Percentiles rank a stretch among this genome's conserved stretches.
Evolutionary conservation across 306 rosid species (phyloP).

Genomic region (Spatholobus suberectus): DNA sequence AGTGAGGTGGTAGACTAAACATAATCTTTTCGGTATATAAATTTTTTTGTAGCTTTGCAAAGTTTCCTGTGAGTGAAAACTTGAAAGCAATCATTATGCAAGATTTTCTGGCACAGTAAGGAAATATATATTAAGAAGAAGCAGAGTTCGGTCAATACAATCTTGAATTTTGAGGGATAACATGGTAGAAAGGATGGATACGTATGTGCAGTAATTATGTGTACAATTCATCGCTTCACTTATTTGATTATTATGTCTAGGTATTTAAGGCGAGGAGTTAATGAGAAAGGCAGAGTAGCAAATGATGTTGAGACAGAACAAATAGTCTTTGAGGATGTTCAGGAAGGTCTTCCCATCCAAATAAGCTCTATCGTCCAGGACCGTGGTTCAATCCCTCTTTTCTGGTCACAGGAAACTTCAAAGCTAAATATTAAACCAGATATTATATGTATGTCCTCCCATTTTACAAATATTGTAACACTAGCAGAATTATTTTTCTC

Average conservation of each 20-base stretch:
- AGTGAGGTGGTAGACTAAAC: slow-evolving; percentile 1
- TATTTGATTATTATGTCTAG: slow-evolving; percentile 48
- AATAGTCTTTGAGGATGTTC: slow-evolving; percentile 71
- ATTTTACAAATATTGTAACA: slow-evolving; percentile 17
- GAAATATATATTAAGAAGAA: background rate
- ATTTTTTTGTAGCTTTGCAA: background rate
- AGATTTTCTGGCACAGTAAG: background rate
- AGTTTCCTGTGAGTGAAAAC: background rate
- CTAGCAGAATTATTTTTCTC: slow-evolving; percentile 7
- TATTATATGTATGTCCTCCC: slow-evolving; percentile 68
- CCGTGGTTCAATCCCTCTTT: slow-evolving; percentile 98
- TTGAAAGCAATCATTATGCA: slow-evolving; percentile 1
- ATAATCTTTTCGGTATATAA: slow-evolving; percentile 5
- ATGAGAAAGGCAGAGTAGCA: slow-evolving; percentile 96
- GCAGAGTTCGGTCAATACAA: slow-evolving; percentile 11
- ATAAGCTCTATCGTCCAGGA: slow-evolving; percentile 92
- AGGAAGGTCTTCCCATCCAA: slow-evolving; percentile 66
- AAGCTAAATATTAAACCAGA: slow-evolving; percentile 86
- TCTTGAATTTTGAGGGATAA: slow-evolving; percentile 36
- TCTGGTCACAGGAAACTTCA: slow-evolving; percentile 99
- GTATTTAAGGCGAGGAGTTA: slow-evolving; percentile 92
- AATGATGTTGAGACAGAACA: slow-evolving; percentile 99
- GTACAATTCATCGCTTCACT: slow-evolving; percentile 3
- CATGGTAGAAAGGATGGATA: slow-evolving; percentile 16
- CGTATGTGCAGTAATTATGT: slow-evolving; percentile 23